Conservation (phyloP, 805 yeast genomes). For the Schwanniomyces sp. region DNA sequence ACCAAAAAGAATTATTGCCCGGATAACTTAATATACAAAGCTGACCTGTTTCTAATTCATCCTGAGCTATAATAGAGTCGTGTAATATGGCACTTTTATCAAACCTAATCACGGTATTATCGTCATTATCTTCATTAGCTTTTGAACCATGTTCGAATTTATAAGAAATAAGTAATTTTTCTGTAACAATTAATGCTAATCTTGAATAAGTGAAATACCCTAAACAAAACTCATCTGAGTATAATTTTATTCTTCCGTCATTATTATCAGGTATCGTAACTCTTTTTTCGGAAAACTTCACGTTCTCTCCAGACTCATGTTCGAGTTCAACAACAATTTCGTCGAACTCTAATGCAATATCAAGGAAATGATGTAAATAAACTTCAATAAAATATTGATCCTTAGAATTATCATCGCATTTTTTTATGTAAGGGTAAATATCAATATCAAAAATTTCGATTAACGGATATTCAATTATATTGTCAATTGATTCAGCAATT, state of each 20-base stretch:
- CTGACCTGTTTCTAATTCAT: neutral
- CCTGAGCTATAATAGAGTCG: conserved; percentile 4
- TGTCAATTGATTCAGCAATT: conserved; percentile 14
- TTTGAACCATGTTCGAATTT: conserved; percentile 1
- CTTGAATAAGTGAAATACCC: conserved; percentile 31
- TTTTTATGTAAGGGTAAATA: conserved; percentile 37
- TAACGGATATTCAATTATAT: conserved; percentile 27
- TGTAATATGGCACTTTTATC: conserved; percentile 8
- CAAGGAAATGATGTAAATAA: conserved; percentile 28
- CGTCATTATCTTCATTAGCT: conserved; percentile 1
- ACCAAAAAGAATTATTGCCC: conserved; percentile 20
- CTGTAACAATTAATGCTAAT: conserved; percentile 13
- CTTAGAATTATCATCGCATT: conserved; percentile 15
- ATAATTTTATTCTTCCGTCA: conserved; percentile 16
- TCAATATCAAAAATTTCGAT: conserved; percentile 34
- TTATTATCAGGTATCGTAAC: conserved; percentile 5
- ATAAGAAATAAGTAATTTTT: conserved; percentile 17
- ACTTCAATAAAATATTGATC: conserved; percentile 41
- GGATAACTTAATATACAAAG: conserved; percentile 11
- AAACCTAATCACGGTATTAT: conserved; percentile 1
- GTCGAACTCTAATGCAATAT: conserved; percentile 19
- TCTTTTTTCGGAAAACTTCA: conserved; percentile 9
- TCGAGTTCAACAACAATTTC: conserved; percentile 19
- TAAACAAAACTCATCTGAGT: conserved; percentile 23
- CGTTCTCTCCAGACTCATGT: conserved; percentile 8